phyloP scores from a whole-genome alignment of 495 filamentous ascomycete species.

The Podospora australis region DNA sequence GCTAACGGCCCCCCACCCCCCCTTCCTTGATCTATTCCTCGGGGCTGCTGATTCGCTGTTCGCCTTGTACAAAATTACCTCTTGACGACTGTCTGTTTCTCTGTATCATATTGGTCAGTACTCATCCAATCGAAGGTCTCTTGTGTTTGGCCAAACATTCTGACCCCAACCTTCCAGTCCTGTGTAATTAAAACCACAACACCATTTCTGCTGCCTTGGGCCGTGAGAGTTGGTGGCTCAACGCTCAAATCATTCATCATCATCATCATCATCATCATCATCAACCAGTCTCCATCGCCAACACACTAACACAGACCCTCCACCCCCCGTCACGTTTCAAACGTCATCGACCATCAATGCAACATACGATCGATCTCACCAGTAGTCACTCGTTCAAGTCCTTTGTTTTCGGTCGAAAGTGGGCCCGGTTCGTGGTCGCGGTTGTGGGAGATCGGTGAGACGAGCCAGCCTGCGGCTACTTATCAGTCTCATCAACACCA shows the following conservation, averaged over 20 bases:
- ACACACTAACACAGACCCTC: background rate
- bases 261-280: too few relatives aligned
- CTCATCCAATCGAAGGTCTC: conserved; percentile 28
- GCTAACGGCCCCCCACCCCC: conserved; percentile 10
- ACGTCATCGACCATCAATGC: conserved; percentile 12
- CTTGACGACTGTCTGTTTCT: conserved; percentile 16
- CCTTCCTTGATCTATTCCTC: background rate
- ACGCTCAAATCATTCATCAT: conserved; percentile 4
- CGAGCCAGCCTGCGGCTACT: too few relatives aligned
- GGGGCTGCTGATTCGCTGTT: conserved; percentile 21
- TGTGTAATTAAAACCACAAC: conserved; percentile 29
- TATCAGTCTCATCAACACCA: too few relatives aligned
- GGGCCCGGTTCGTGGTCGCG: too few relatives aligned
- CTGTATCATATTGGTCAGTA: conserved; percentile 51
- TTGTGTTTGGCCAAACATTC: conserved; percentile 15
- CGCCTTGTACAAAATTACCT: conserved; percentile 28
- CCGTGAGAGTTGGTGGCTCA: background rate
- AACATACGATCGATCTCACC: conserved; percentile 12
- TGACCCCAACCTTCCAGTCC: conserved; percentile 28
- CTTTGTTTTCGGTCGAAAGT: conserved; percentile 5
- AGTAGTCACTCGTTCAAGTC: conserved; percentile 28
- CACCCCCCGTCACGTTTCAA: background rate
- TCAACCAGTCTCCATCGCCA: too few relatives aligned
- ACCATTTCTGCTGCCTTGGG: conserved; percentile 1
- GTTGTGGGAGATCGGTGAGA: too few relatives aligned